These are phyloP conservation scores for Lentinus polychrous DNA, from an alignment of 1,284 basidiomycete genomes.

Conservation along the genomic window DNA sequence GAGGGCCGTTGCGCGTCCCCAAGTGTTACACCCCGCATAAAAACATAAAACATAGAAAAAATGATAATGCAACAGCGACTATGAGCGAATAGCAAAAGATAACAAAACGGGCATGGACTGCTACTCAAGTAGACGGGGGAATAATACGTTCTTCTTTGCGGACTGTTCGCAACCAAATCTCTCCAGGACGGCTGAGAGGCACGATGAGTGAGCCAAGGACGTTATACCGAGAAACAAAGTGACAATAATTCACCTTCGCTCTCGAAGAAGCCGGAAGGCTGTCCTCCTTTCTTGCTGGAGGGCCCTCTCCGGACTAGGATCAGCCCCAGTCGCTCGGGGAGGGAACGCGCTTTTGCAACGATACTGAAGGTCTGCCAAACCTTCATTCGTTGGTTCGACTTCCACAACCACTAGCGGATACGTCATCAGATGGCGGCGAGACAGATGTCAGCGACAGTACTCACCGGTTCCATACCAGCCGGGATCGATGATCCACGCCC, in stretches of 20 bases:
- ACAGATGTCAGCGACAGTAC: background rate
- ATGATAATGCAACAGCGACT: background rate
- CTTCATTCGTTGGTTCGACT: slow-evolving; percentile 78
- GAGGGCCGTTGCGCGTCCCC: too few species aligned
- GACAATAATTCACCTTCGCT: slow-evolving; percentile 54
- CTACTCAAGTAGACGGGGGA: background rate
- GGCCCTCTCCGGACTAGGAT: slow-evolving; percentile 21
- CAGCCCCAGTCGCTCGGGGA: slow-evolving; percentile 33
- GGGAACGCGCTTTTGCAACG: slow-evolving; percentile 66
- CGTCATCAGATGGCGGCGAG: background rate
- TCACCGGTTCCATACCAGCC: slow-evolving; percentile 64
- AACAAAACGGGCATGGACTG: too few species aligned
- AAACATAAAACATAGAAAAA: too few species aligned
- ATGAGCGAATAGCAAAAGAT: background rate
- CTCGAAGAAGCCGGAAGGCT: slow-evolving; percentile 67
- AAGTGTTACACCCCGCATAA: too few species aligned
- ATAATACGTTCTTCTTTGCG: slow-evolving; percentile 51
- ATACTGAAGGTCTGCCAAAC: slow-evolving; percentile 67
- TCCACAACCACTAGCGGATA: slow-evolving; percentile 52
- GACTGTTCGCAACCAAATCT: slow-evolving; percentile 71
- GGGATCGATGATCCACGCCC: slow-evolving; percentile 53
- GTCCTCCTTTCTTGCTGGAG: slow-evolving; percentile 42
- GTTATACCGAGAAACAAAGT: slow-evolving; percentile 2
- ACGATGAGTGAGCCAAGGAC: slow-evolving; percentile 8
- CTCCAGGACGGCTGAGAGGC: slow-evolving; percentile 61